Conservation (phyloP, 2,329 filamentous ascomycete species). For the Lithohypha guttulata region DNA sequence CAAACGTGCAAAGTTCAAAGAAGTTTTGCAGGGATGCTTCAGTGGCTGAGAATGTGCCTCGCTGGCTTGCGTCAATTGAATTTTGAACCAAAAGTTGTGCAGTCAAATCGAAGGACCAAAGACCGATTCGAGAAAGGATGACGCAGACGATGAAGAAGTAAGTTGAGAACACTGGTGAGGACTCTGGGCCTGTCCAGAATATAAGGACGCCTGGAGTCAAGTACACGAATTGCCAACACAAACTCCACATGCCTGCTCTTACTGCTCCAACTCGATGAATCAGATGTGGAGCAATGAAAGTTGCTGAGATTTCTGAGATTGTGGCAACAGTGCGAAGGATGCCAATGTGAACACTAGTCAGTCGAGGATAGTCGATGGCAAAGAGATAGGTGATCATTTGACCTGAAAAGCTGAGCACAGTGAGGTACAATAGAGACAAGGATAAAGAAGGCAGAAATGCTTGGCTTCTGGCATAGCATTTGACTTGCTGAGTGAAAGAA, state of each 20-base stretch:
- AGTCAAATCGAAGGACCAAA: constrained; percentile 53
- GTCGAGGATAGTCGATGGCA: constrained; percentile 31
- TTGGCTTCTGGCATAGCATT: constrained; percentile 27
- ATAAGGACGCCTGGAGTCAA: constrained; percentile 36
- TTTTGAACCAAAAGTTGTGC: constrained; percentile 53
- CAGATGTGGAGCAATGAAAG: constrained; percentile 40
- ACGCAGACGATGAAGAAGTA: constrained; percentile 41
- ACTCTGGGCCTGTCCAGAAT: constrained; percentile 30
- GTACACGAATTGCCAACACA: constrained; percentile 56
- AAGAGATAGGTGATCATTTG: constrained; percentile 48
- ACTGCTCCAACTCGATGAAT: constrained; percentile 46
- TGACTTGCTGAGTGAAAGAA: not conserved
- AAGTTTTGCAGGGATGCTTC: constrained; percentile 59
- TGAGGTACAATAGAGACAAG: constrained; percentile 43
- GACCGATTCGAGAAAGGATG: constrained; percentile 47
- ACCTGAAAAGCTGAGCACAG: constrained; percentile 44
- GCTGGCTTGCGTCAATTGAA: constrained; percentile 39
- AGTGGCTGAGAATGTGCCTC: constrained; percentile 58
- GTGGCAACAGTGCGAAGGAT: constrained; percentile 38
- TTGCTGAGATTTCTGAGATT: constrained; percentile 43
- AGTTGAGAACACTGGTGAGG: constrained; percentile 30
- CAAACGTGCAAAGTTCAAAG: constrained; percentile 59
- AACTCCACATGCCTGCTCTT: constrained; percentile 59
- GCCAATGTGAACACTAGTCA: constrained; percentile 39
- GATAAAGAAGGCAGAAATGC: constrained; percentile 39